Percentiles rank a stretch among this genome's conserved stretches.
phyloP scores from a whole-genome alignment of 2,329 filamentous ascomycete species.

The Pestalotiopsis sp. region DNA sequence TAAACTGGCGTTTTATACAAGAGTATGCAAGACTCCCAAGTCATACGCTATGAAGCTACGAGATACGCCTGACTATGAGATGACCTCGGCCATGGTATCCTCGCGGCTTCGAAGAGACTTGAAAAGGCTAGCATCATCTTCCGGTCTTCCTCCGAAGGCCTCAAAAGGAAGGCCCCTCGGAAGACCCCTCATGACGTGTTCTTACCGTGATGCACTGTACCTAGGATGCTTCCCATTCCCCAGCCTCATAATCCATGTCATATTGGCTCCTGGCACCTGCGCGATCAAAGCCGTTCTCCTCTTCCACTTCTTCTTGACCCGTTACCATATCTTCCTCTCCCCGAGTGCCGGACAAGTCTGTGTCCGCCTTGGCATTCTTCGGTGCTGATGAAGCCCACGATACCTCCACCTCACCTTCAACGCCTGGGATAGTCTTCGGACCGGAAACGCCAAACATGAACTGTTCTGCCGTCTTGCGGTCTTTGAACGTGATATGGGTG shows the following conservation, averaged over 20 bases:
- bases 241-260: slow-evolving; percentile 37
- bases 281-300: slow-evolving; percentile 18
- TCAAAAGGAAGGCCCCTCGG: too few species aligned
- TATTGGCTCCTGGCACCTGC: slow-evolving; percentile 25
- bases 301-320: slow-evolving; percentile 17
- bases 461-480: slow-evolving; percentile 72
- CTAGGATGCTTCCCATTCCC: slow-evolving; percentile 26
- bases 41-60: too few species aligned
- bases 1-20: too few species aligned
- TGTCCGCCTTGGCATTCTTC: slow-evolving; percentile 20
- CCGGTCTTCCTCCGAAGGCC: not conserved
- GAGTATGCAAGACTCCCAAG: too few species aligned
- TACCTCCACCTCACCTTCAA: slow-evolving; percentile 65
- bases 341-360: slow-evolving; percentile 22
- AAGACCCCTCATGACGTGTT: not conserved
- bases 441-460: slow-evolving; percentile 59
- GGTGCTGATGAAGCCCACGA: slow-evolving; percentile 56
- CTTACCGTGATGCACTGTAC: not conserved
- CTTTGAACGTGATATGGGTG: slow-evolving; percentile 65
- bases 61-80: too few species aligned
- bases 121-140: too few species aligned
- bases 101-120: too few species aligned
- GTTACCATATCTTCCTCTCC: slow-evolving; percentile 24
- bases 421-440: slow-evolving; percentile 60
- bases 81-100: too few species aligned